These are phyloP conservation scores for Colletotrichum sp. DNA, from an alignment of 2,329 filamentous ascomycete species.

Conservation along the genomic window DNA sequence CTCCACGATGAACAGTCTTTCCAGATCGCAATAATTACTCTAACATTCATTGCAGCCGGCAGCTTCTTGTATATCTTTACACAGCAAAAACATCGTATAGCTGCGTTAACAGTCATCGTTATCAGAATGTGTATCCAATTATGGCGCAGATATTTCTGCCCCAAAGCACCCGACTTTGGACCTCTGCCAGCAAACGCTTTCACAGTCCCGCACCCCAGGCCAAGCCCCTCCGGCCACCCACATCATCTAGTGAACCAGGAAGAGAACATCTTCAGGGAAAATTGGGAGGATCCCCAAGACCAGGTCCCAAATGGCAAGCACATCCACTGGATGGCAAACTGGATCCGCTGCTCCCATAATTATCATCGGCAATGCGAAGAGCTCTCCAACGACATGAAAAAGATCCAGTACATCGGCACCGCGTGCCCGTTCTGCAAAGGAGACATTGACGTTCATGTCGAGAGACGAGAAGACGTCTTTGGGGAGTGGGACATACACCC, in stretches of 20 bases:
- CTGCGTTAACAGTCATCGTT: neutral
- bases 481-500: neutral
- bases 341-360: neutral
- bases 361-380: neutral
- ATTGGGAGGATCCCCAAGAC: neutral
- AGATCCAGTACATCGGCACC: neutral
- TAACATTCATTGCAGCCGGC: neutral
- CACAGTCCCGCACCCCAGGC: neutral
- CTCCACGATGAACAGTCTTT: neutral
- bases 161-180: neutral
- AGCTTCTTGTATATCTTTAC: neutral
- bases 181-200: neutral
- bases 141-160: conserved; percentile 11
- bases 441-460: neutral
- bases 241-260: neutral
- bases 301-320: neutral
- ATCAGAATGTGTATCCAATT: conserved; percentile 1
- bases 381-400: neutral
- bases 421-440: neutral
- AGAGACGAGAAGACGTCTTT: neutral
- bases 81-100: neutral
- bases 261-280: neutral
- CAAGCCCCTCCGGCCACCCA: neutral
- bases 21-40: neutral
- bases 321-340: conserved; percentile 6